Conservation (phyloP, 2,329 filamentous ascomycete species). For the Botryotinia convoluta region DNA sequence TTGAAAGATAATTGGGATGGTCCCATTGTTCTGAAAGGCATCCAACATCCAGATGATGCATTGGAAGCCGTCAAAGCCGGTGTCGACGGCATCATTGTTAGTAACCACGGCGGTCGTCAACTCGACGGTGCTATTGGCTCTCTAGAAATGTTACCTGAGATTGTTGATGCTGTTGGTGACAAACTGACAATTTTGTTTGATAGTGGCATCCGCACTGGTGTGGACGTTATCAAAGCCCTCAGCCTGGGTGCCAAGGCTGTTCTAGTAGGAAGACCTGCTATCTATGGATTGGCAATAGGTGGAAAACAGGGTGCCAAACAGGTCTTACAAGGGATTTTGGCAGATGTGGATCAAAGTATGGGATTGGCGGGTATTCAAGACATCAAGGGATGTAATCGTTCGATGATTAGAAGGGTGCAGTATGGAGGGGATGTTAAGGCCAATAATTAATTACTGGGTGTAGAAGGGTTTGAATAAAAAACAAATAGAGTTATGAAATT, state of each 20-base stretch:
- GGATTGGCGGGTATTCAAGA: slow-evolving; percentile 49
- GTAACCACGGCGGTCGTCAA: slow-evolving; percentile 58
- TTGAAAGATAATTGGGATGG: slow-evolving; percentile 61
- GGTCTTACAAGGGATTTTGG: slow-evolving; percentile 49
- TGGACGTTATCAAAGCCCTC: slow-evolving; percentile 57
- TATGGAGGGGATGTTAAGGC: slow-evolving; percentile 33
- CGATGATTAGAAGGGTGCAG: slow-evolving; percentile 30
- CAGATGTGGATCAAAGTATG: slow-evolving; percentile 55
- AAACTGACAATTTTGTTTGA: slow-evolving; percentile 62
- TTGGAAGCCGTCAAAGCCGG: slow-evolving; percentile 45
- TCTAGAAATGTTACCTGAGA: slow-evolving; percentile 57
- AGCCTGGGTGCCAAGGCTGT: slow-evolving; percentile 56
- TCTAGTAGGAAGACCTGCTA: slow-evolving; percentile 54
- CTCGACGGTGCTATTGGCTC: slow-evolving; percentile 54
- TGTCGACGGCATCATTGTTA: slow-evolving; percentile 52
- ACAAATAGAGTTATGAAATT: rapidly evolving
- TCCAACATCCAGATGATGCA: slow-evolving; percentile 50
- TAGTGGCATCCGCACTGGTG: slow-evolving; percentile 53
- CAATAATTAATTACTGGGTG: slow-evolving; percentile 25
- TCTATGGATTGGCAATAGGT: slow-evolving; percentile 56
- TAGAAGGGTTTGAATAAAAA: neutral
- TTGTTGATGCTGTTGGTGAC: slow-evolving; percentile 59
- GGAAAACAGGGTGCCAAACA: slow-evolving; percentile 53
- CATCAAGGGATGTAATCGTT: slow-evolving; percentile 31
- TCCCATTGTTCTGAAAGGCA: slow-evolving; percentile 62